Percentiles rank a stretch among this genome's conserved stretches.
Evolutionary conservation across 805 yeast genomes (phyloP).

Genomic region (Candida vartiovaarae): DNA sequence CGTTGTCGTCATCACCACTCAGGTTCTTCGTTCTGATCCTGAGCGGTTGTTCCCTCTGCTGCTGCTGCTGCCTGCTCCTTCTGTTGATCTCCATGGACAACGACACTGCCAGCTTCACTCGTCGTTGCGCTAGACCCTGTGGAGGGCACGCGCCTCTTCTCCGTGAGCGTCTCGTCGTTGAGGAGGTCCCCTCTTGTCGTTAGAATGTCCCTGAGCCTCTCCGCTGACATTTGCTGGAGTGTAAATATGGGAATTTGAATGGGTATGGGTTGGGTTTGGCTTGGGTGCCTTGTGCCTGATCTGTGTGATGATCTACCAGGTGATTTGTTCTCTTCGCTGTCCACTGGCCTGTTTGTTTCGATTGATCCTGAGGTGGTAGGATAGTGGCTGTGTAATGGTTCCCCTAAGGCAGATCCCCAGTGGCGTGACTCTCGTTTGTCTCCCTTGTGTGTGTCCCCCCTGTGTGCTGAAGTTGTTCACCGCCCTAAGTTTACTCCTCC

Average conservation of each 20-base stretch:
- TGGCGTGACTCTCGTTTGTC: too few relatives aligned
- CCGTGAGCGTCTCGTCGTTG: conserved; percentile 16
- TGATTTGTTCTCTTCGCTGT: too few relatives aligned
- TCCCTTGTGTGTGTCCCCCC: too few relatives aligned
- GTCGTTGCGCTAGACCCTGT: conserved; percentile 7
- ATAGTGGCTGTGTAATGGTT: too few relatives aligned
- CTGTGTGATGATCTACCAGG: too few relatives aligned
- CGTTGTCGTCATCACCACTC: conserved; percentile 29
- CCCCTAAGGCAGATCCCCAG: too few relatives aligned
- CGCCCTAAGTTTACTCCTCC: too few relatives aligned
- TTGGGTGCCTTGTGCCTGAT: too few relatives aligned
- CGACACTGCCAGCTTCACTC: conserved; percentile 18
- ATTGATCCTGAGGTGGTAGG: too few relatives aligned
- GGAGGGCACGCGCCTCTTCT: conserved; percentile 17
- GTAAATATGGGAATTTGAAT: not conserved
- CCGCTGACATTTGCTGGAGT: conserved; percentile 12
- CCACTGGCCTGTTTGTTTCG: too few relatives aligned
- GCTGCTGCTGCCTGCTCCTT: not conserved
- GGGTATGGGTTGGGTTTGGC: too few relatives aligned
- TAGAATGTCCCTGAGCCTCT: conserved; percentile 14
- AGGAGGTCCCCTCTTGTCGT: conserved; percentile 13
- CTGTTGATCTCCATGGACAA: conserved; percentile 1
- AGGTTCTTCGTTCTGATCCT: conserved; percentile 17
- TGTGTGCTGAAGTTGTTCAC: too few relatives aligned
- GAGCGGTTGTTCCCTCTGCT: conserved; percentile 5